phyloP scores from a whole-genome alignment of 2,329 filamentous ascomycete species.

The Dactylella cylindrospora region DNA sequence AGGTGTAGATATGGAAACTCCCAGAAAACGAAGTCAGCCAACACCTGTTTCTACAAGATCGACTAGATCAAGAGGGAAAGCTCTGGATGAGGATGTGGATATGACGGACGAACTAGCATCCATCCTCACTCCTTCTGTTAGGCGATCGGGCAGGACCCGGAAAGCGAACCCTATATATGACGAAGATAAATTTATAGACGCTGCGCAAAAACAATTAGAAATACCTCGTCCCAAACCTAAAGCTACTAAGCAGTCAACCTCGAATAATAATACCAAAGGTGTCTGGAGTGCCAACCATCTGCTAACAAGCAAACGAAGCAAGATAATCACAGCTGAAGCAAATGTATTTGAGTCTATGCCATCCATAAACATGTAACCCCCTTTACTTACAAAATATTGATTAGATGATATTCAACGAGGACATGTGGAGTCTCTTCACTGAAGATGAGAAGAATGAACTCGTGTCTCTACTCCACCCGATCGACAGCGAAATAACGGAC shows the following conservation, averaged over 20 bases:
- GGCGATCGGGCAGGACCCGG: constrained; percentile 24
- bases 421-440: constrained; percentile 36
- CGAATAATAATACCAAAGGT: constrained; percentile 14
- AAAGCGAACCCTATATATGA: constrained; percentile 29
- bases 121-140: constrained; percentile 1
- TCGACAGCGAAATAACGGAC: constrained; percentile 36
- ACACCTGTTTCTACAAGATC: constrained; percentile 14
- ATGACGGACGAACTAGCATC: constrained; percentile 18
- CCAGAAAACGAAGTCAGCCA: constrained; percentile 8
- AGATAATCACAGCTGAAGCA: constrained; percentile 33
- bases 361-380: neutral
- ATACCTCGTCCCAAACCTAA: constrained; percentile 7
- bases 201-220: constrained; percentile 11
- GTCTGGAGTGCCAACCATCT: constrained; percentile 37
- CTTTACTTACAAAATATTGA: neutral
- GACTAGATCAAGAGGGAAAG: constrained; percentile 21
- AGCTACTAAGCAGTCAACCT: neutral
- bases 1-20: constrained; percentile 34
- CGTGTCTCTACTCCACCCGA: constrained; percentile 29
- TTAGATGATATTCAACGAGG: constrained; percentile 35
- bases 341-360: constrained; percentile 10
- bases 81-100: constrained; percentile 2
- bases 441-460: constrained; percentile 38
- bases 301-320: constrained; percentile 34
- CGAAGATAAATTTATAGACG: constrained; percentile 30